Evolutionary conservation across 495 filamentous ascomycete genomes (phyloP).

Genomic region (Aspergillus leporis): DNA sequence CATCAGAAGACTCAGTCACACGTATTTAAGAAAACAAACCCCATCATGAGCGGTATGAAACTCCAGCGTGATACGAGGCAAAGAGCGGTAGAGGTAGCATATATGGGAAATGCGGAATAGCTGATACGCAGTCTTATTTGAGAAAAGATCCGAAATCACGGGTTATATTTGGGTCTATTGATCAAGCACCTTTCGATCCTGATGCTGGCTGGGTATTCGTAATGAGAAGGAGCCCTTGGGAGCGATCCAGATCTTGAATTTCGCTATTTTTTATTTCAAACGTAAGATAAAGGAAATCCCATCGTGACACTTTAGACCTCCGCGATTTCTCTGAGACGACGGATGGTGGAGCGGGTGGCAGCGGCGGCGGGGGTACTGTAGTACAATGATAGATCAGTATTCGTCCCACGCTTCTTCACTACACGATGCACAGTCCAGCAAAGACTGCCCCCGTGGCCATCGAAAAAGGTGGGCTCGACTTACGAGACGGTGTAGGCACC

Average conservation of each 20-base stretch:
- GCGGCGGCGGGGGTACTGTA: conserved; percentile 90
- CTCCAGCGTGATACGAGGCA: neutral
- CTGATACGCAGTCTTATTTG: conserved; percentile 4
- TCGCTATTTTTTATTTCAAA: conserved; percentile 48
- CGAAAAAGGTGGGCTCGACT: conserved; percentile 43
- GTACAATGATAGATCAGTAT: conserved; percentile 24
- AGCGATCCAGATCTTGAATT: conserved; percentile 38
- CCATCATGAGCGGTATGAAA: neutral
- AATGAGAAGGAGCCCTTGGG: conserved; percentile 22
- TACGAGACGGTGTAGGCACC: conserved; percentile 97
- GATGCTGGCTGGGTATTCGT: conserved; percentile 10
- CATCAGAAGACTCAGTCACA: conserved; percentile 22
- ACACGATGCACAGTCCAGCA: neutral
- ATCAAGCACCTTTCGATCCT: conserved; percentile 12
- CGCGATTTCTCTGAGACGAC: conserved; percentile 95
- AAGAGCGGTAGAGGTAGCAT: neutral
- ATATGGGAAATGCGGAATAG: neutral
- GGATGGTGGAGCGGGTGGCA: conserved; percentile 94
- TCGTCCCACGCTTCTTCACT: conserved; percentile 11
- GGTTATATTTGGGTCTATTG: conserved; percentile 26
- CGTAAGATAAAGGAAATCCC: conserved; percentile 48
- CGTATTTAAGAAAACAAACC: neutral
- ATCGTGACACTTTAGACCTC: conserved; percentile 73
- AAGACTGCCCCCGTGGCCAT: neutral
- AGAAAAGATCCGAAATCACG: conserved; percentile 18